Evolutionary conservation across 192 early-diverging fungal genomes (phyloP).

Genomic region (Entomortierella lignicola): DNA sequence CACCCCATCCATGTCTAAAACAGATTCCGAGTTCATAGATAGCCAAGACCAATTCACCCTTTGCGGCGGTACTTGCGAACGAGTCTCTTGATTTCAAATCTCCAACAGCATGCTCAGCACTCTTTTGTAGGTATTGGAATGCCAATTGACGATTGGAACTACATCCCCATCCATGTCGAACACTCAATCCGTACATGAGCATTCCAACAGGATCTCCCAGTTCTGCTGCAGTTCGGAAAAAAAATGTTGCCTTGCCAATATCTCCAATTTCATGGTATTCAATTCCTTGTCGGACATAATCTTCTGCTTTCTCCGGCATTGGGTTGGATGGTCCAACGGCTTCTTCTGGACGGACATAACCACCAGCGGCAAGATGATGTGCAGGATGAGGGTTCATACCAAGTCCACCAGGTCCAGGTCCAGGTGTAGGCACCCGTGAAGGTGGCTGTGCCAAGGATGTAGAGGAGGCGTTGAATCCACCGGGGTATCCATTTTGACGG

Average conservation of each 20-base stretch:
- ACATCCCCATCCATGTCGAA: constrained; percentile 80
- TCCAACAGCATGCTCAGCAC: constrained; percentile 72
- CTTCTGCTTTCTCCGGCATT: constrained; percentile 59
- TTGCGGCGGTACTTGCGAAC: constrained; percentile 66
- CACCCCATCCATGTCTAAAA: constrained; percentile 86
- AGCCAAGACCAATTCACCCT: constrained; percentile 69
- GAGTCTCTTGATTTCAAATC: constrained; percentile 68
- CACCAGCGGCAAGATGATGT: constrained; percentile 31
- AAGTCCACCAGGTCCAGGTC: constrained; percentile 3
- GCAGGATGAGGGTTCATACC: constrained; percentile 38
- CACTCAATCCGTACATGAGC: constrained; percentile 78
- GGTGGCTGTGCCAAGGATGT: constrained; percentile 17
- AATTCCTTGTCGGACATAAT: constrained; percentile 75
- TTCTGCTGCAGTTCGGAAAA: constrained; percentile 76
- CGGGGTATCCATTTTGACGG: constrained; percentile 45
- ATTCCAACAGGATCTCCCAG: constrained; percentile 73
- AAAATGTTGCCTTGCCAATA: constrained; percentile 75
- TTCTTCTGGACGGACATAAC: constrained; percentile 45
- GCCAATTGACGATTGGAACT: constrained; percentile 58
- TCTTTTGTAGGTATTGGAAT: constrained; percentile 77
- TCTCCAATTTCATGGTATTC: constrained; percentile 76
- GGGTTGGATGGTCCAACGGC: constrained; percentile 43
- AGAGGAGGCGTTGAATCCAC: constrained; percentile 22
- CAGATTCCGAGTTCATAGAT: constrained; percentile 85
- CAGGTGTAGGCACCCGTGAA: neutral